phyloP scores from a whole-genome alignment of 192 early-diverging fungal genomes.

The Coemansia sp. region DNA sequence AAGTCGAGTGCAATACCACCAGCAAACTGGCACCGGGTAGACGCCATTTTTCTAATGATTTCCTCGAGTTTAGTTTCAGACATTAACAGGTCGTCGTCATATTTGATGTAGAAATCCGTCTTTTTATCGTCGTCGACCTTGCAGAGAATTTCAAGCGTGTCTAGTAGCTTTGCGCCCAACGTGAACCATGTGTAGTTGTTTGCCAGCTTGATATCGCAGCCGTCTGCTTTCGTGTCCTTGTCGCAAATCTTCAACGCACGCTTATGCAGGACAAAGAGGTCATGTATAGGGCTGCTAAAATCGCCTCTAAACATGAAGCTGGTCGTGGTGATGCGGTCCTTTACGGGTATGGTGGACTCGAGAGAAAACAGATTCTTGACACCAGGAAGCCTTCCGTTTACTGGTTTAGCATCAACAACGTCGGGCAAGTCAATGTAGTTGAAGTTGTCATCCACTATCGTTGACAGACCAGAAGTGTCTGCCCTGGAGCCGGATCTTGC shows the following conservation, averaged over 20 bases:
- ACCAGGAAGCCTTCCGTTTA: too few relatives aligned
- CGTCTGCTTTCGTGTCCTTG: not conserved
- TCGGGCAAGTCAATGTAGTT: too few relatives aligned
- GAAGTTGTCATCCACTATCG: too few relatives aligned
- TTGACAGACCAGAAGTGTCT: too few relatives aligned
- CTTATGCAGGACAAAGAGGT: not conserved
- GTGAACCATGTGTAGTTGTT: not conserved
- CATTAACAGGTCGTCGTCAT: constrained; percentile 3
- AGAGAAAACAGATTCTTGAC: too few relatives aligned
- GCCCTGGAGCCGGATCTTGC: too few relatives aligned
- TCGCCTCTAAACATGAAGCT: constrained; percentile 4
- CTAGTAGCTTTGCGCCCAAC: not conserved
- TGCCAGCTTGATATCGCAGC: constrained; percentile 1
- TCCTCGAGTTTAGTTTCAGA: constrained; percentile 2
- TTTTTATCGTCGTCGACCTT: not conserved
- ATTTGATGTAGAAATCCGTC: constrained; percentile 5
- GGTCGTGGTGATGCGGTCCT: not conserved
- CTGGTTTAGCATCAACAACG: too few relatives aligned
- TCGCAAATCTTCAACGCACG: not conserved
- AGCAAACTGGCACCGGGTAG: constrained; percentile 1
- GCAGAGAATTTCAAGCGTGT: not conserved
- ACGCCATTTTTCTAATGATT: not conserved
- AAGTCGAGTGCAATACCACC: not conserved
- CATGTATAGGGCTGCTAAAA: not conserved
- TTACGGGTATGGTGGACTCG: too few relatives aligned